Conservation (phyloP, 2,329 filamentous ascomycete species). For the Dothistroma septosporum region DNA sequence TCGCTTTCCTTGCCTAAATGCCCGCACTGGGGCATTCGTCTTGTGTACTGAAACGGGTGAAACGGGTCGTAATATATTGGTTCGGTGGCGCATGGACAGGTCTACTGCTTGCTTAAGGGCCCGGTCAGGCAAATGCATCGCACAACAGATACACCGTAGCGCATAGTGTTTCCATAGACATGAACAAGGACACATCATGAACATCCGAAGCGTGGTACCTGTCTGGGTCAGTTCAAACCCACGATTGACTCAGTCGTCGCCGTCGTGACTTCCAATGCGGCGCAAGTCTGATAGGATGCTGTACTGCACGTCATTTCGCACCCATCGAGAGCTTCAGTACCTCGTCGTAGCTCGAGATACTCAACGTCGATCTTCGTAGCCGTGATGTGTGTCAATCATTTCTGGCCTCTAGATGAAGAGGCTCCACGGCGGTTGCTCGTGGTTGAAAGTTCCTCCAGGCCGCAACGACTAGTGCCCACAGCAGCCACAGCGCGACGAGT, state of each 20-base stretch:
- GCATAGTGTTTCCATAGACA: neutral
- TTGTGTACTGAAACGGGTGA: neutral
- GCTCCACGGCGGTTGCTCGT: neutral
- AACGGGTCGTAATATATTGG: neutral
- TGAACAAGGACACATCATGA: conserved; percentile 2
- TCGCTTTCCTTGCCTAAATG: conserved; percentile 1
- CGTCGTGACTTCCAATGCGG: too few relatives aligned
- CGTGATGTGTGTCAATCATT: neutral
- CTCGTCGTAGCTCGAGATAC: neutral
- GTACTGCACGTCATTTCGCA: too few relatives aligned
- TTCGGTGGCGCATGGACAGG: neutral
- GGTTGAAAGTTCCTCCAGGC: conserved; percentile 19
- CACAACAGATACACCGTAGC: neutral
- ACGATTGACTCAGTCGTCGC: too few relatives aligned
- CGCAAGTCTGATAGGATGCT: too few relatives aligned
- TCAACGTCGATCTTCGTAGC: neutral
- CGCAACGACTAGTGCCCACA: conserved; percentile 27
- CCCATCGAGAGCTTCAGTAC: too few relatives aligned
- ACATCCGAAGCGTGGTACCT: neutral
- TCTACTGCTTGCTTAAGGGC: neutral
- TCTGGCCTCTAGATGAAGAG: neutral
- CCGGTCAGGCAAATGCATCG: conserved; percentile 1
- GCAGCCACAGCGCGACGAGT: conserved; percentile 20
- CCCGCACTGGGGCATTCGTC: neutral
- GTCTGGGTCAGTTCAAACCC: neutral